phyloP scores from a whole-genome alignment of 768 basidiomycete genomes.

The Lepiota venenata region DNA sequence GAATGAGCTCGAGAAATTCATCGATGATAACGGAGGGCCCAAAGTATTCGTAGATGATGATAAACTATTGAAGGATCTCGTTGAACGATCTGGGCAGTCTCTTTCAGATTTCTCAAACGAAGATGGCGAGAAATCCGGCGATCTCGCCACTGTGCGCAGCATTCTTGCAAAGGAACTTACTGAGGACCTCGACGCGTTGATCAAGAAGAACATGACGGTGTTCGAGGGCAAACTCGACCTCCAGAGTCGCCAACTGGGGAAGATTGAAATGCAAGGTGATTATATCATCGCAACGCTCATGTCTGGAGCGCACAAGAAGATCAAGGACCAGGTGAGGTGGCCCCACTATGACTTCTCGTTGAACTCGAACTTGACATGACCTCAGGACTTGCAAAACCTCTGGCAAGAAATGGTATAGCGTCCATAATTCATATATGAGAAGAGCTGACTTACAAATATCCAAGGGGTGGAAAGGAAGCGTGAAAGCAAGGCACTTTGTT shows the following conservation, averaged over 20 bases:
- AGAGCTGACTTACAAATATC: background rate
- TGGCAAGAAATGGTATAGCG: slow-evolving; percentile 11
- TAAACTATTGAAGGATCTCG: slow-evolving; percentile 26
- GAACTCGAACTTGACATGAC: background rate
- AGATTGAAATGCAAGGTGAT: slow-evolving; percentile 13
- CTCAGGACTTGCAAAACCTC: slow-evolving; percentile 8
- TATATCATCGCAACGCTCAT: background rate
- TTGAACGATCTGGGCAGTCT: slow-evolving; percentile 27
- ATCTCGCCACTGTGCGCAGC: slow-evolving; percentile 16
- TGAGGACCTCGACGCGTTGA: slow-evolving; percentile 33
- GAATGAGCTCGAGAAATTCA: slow-evolving; percentile 32
- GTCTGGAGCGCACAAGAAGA: slow-evolving; percentile 40
- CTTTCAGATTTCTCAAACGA: slow-evolving; percentile 19
- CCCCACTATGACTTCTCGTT: background rate
- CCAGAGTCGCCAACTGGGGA: slow-evolving; percentile 27
- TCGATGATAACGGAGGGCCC: slow-evolving; percentile 36
- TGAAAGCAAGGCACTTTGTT: slow-evolving; percentile 50
- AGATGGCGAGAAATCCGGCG: background rate
- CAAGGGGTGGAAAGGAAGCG: slow-evolving; percentile 49
- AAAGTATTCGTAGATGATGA: slow-evolving; percentile 31
- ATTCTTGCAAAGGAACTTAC: slow-evolving; percentile 29
- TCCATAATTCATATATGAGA: too few species aligned
- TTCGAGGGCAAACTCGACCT: slow-evolving; percentile 47
- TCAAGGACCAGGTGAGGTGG: slow-evolving; percentile 33
- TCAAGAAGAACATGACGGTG: slow-evolving; percentile 34